Evolutionary conservation across 805 yeast genomes (phyloP).

Genomic region (Saccharomycopsis sp.): DNA sequence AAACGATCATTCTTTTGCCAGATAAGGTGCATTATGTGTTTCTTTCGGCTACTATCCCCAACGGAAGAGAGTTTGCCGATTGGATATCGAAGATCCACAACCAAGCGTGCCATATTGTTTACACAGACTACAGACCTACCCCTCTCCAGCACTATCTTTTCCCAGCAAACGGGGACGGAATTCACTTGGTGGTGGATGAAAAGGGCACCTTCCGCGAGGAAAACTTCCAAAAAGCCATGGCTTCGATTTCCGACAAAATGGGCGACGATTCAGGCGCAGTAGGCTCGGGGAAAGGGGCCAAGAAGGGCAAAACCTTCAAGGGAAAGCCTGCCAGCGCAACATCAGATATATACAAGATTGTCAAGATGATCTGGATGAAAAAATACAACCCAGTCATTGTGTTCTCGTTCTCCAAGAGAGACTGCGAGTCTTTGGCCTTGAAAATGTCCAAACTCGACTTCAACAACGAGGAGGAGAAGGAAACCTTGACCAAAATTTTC

Average conservation of each 20-base stretch:
- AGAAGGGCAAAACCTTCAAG: slow-evolving; percentile 74
- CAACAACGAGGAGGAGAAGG: slow-evolving; percentile 90
- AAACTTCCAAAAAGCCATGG: slow-evolving; percentile 97
- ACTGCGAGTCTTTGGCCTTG: slow-evolving; percentile 89
- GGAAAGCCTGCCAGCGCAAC: slow-evolving; percentile 73
- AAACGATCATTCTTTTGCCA: slow-evolving; percentile 89
- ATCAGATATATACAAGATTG: slow-evolving; percentile 92
- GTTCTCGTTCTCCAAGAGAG: slow-evolving; percentile 95
- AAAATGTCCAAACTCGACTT: slow-evolving; percentile 95
- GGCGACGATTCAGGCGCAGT: slow-evolving; percentile 78
- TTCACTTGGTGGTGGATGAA: slow-evolving; percentile 95
- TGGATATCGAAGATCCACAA: slow-evolving; percentile 94
- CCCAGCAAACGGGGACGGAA: slow-evolving; percentile 99
- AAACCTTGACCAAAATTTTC: slow-evolving; percentile 82
- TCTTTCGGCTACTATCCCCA: slow-evolving; percentile 93
- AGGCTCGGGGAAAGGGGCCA: slow-evolving; percentile 49
- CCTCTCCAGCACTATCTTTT: slow-evolving; percentile 95
- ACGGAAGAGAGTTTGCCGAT: slow-evolving; percentile 97
- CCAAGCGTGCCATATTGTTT: slow-evolving; percentile 98
- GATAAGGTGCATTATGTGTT: slow-evolving; percentile 94
- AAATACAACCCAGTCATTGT: slow-evolving; percentile 97
- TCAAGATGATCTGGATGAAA: slow-evolving; percentile 95
- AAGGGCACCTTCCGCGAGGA: slow-evolving; percentile 95
- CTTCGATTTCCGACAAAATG: slow-evolving; percentile 69
- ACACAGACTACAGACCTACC: slow-evolving; percentile 98